phyloP scores from a whole-genome alignment of 2,329 filamentous ascomycete species.

The Paecilomyces formosus region DNA sequence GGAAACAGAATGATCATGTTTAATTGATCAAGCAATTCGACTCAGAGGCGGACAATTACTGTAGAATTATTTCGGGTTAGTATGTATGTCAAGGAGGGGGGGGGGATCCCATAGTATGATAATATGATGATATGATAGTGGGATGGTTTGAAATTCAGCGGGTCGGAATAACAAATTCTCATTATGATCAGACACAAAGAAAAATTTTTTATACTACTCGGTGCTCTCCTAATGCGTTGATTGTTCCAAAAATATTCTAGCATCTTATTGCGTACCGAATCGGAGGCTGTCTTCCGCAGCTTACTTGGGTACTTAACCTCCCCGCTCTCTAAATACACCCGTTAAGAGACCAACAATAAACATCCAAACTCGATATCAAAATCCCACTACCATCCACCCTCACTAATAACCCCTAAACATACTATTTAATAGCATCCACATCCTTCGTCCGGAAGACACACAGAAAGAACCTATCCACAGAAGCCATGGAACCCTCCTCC shows the following conservation, averaged over 20 bases:
- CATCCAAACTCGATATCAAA: background rate
- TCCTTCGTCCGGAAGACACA: background rate
- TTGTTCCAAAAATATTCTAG: too few relatives aligned
- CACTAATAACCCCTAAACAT: background rate
- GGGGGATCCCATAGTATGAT: background rate
- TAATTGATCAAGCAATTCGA: background rate
- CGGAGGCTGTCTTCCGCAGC: too few relatives aligned
- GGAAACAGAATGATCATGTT: conserved; percentile 10
- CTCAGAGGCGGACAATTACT: background rate
- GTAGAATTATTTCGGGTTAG: background rate
- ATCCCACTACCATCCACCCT: background rate
- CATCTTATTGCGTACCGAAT: too few relatives aligned
- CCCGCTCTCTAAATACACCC: too few relatives aligned
- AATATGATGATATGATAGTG: background rate
- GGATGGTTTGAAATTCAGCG: background rate
- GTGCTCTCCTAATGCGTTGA: too few relatives aligned
- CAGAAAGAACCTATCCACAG: background rate
- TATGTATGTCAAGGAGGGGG: too few relatives aligned
- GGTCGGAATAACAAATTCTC: too few relatives aligned
- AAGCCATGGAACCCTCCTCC: conserved; percentile 20
- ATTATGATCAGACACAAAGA: too few relatives aligned
- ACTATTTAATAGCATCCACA: background rate
- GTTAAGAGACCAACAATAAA: too few relatives aligned
- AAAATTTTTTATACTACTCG: too few relatives aligned
- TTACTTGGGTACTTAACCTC: too few relatives aligned